Percentiles rank a stretch among this genome's conserved stretches.
phyloP scores from a whole-genome alignment of 1,284 basidiomycete genomes.

The Leccinum solheimii region DNA sequence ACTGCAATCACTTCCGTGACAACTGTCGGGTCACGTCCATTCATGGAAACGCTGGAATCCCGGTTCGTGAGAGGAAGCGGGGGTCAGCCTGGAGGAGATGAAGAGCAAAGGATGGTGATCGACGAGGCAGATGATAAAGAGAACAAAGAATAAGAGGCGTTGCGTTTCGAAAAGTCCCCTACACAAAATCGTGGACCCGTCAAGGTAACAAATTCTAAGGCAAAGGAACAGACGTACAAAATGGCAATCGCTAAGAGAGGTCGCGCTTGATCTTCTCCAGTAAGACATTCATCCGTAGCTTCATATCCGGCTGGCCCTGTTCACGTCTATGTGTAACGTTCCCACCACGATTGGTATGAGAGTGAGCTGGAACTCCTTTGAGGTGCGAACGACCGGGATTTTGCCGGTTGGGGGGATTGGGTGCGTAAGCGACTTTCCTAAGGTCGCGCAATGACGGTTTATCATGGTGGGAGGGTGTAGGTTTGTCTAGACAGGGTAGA shows the following conservation, averaged over 20 bases:
- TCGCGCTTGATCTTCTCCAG: conserved; percentile 74
- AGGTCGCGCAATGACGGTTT: conserved; percentile 54
- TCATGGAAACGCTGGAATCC: conserved; percentile 57
- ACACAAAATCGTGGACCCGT: conserved; percentile 6
- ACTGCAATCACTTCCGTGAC: conserved; percentile 69
- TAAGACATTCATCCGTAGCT: conserved; percentile 74
- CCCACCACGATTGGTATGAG: conserved; percentile 13
- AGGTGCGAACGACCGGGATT: conserved; percentile 48
- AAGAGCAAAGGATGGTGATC: conserved; percentile 37
- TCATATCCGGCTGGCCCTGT: conserved; percentile 75
- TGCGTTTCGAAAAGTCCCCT: background rate
- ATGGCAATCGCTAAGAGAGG: conserved; percentile 26
- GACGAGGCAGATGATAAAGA: conserved; percentile 64
- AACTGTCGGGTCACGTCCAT: conserved; percentile 45
- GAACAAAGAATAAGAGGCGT: conserved; percentile 41
- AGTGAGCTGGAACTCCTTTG: background rate
- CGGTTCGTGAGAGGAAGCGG: conserved; percentile 60
- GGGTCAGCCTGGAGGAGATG: conserved; percentile 32
- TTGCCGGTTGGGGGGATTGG: conserved; percentile 54
- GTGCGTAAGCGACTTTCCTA: conserved; percentile 60
- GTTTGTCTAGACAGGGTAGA: background rate
- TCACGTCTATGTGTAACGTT: conserved; percentile 29
- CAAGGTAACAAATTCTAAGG: background rate
- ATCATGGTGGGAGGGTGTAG: conserved; percentile 8
- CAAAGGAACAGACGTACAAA: conserved; percentile 6